Base-by-base conservation (phyloP, 805 yeast genomes). In the Yarrowia hollandica region DNA sequence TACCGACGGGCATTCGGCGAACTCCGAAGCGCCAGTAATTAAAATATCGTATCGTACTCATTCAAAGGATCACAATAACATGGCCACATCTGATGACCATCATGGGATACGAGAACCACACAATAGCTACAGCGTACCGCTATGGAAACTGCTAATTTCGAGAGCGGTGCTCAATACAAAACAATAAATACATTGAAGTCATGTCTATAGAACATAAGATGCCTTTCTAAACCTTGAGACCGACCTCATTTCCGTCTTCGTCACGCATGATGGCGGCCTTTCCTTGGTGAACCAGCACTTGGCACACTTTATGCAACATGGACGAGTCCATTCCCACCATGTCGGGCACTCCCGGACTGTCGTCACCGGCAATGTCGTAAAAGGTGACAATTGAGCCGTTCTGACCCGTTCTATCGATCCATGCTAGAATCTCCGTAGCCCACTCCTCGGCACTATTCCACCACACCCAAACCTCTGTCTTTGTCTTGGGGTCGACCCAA, bases 351-450 rank as follows among this genome's bases (percentile, higher is more conserved):
- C 69, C 60, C 57, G 80, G 58, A 25, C 11, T 71, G 42, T 86
- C 92, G 57, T 88, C 85, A 60, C 82, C 80, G 0, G 85, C 75
- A 33, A 92, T 69, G 71, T 92, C 98, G 70, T 88, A 90, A 14
- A 90, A 71, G 0, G 98, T 92, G 55, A 92, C 72, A 1, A 92
- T 85, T 0, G 85, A 76, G 5, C 88, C 88, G 58, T 79, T 74
- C 67, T 90, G 96, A 0, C 96, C 96, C 0, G 92, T 81, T 18
- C 76, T 74, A 58, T 87, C 91, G n/a, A 82, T 73, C 91, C 88
- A 81, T 67, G 84, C 86, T 68, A 82, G 68, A 54, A 91, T 66
- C 64, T 76, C 66, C 50, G 82, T 74, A 35, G 83, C 81, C 94
- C 97, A 79, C 64, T 82, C 82, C 65, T 85, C 79, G 60, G 90